Base-by-base conservation (phyloP, 1,139 yeast genomes). In the Pichia sp. region DNA sequence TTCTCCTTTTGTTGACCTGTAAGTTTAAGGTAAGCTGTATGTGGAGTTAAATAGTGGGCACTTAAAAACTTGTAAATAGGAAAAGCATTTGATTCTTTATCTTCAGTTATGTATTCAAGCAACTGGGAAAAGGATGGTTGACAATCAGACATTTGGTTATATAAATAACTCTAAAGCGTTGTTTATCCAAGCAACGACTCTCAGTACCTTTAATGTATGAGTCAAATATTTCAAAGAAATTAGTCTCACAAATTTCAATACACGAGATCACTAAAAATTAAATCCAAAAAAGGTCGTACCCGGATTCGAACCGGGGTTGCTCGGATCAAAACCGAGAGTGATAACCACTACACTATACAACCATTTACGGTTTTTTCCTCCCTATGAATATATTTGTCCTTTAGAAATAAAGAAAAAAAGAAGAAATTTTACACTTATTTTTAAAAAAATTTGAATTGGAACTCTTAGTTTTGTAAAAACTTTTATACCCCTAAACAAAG, bases 281-380 rank as follows among this genome's bases (percentile, higher is more conserved):
- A n/a, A n/a, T n/a, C n/a, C n/a, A n/a, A n/a, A n/a, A n/a, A n/a
- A 79, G 88, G 86, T 80, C 86, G 79, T 77, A 77, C 86, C 88
- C 88, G 88, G 89, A 79, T 79, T 81, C 89, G 89, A 82, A 81
- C 89, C 82, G 89, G 86, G 86, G 89, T 82, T 78, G 77, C 71
- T 67, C 79, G 88, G 86, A 79, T 72, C 78, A 73, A 70, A 72
- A 72, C 77, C 78, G 75, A 72, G 67, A 67, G 78, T 72, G 77
- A 72, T 72, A 69, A 72, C 78, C 77, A 71, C 77, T 72, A 72
- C 77, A 72, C 77, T 72, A 72, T 71, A 72, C 67, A 64, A 67
- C 71, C 72, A 33, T 8, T 18, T 30, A 26, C 30, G n/a, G n/a
- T n/a, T n/a, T n/a, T n/a, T n/a, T n/a, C n/a, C n/a, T n/a, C n/a